Base-by-base conservation (phyloP, 208 protist species). In the Acanthamoeba comandoni region DNA sequence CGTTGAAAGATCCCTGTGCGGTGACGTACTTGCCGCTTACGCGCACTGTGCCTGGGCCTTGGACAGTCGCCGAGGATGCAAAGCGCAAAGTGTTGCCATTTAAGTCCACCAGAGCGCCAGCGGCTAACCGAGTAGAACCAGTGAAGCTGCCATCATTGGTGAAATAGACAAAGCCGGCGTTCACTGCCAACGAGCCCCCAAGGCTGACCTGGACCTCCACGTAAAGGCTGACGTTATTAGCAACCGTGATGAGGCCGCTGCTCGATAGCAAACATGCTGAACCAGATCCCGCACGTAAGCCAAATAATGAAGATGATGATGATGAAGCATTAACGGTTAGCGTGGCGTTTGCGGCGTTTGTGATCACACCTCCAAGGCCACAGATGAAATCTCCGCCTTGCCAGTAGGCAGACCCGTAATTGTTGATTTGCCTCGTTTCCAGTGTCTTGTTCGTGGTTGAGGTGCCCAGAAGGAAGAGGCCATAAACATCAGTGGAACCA, bases 161-260 rank as follows among this genome's bases (percentile, higher is more conserved):
- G 75, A 84, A 84, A 57, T 29, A 22, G 26, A 84, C 51, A 17
- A 39, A 65, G 51, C 75, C 51, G 75, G 48, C 48, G 75, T 57
- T 84, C 29, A 84, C 75, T 19, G 19, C 53, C 22, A 58, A 84
- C 29, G 64, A 39, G 52, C 53, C 22, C 13, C 9, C 31, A 60
- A 87, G 69, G 51, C 4, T 13, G 48, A 84, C 31, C 75, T 84
- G 75, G 0, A 57, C 75, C 19, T 51, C 51, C 29, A 35, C 51
- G 24, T 84, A 51, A 31, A 84, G 48, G 75, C 53, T 84, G 2
- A 43, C 17, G 24, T 53, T 24, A 9, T 53, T 7, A 22, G 77
- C 39, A n/a, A 84, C 52, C 51, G 75, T 84, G 48, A 84, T 84
- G 75, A 24, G 19, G 75, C 31, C 53, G 15, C 29, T 60, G 77